Base-by-base conservation (phyloP, 495 filamentous ascomycete genomes). In the Thermothielavioides terrestris region DNA sequence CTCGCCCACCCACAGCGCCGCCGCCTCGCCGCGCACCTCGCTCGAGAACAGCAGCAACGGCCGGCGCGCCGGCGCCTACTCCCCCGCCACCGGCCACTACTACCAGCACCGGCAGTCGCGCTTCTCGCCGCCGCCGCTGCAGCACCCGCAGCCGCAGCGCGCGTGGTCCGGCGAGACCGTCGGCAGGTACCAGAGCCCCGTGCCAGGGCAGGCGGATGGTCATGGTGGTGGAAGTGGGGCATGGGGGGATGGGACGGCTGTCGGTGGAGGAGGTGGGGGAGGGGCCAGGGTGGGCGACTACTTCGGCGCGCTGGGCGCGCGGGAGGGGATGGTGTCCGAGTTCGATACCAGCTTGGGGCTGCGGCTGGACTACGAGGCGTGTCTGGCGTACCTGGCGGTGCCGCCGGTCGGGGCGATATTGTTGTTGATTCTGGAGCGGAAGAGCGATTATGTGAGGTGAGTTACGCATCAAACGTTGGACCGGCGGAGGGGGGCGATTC, bases 361-460 rank as follows among this genome's bases (percentile, higher is more conserved):
- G 28, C 64, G 83, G 57, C 62, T 83, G 40, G 88, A 83, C 58
- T 81, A 88, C 56, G 92, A 97, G 72, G 92, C 92, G 15, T 85
- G 85, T 64, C 68, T 96, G 68, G 90, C 92, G 36, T 98, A 98
- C 67, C 63, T 96, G 56, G 75, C 83, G 51, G 67, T 94, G 17
- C 92, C 92, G 59, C 92, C 92, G 14, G 81, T 89, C 0, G 92
- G 91, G 23, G 86, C 82, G 23, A 86, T 95, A 10, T 67, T 95
- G 54, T 65, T 98, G 61, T 64, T 98, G 53, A 75, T 97, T 55
- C 55, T 89, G 50, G 92, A 98, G 76, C 79, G 88, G 58, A 91
- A 92, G 76, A 95, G 89, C 58, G 92, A 97, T 68, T 98, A 95
- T 64, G 92, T 98, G 31, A 74, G 92, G 88, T 94, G 65, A 40